Evolutionary conservation across 805 yeast species (phyloP).

Genomic region (Helenozyma baotianmanensis): DNA sequence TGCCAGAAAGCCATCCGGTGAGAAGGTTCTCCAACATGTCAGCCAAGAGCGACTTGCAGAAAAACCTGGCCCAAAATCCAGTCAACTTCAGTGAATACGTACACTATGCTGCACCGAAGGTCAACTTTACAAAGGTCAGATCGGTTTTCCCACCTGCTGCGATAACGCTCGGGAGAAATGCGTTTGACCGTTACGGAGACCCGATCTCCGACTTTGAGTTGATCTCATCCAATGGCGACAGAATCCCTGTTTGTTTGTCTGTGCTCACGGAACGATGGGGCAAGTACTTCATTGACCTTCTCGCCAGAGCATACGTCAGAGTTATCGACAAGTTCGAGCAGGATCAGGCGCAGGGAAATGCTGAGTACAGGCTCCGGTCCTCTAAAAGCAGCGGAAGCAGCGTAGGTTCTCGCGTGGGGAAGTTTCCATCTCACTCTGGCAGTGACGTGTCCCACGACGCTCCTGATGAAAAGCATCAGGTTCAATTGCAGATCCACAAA

Average conservation of each 20-base stretch:
- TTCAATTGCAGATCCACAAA: constrained; percentile 21
- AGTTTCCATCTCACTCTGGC: not conserved
- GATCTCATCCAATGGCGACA: constrained; percentile 63
- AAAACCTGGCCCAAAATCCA: constrained; percentile 11
- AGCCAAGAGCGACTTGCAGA: constrained; percentile 14
- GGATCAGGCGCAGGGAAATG: constrained; percentile 15
- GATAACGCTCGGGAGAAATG: constrained; percentile 70
- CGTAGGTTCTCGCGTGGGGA: constrained; percentile 2
- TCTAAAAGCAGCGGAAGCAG: constrained; percentile 11
- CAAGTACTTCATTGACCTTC: constrained; percentile 54
- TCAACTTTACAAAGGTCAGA: constrained; percentile 58
- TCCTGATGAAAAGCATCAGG: constrained; percentile 13
- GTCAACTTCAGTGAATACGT: constrained; percentile 65
- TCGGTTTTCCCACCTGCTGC: constrained; percentile 76
- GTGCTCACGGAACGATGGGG: constrained; percentile 77
- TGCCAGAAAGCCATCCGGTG: constrained; percentile 17
- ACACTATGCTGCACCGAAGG: constrained; percentile 69
- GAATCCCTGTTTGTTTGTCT: constrained; percentile 57
- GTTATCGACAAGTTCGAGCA: constrained; percentile 43
- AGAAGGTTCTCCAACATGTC: constrained; percentile 20
- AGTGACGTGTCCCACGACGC: constrained; percentile 5
- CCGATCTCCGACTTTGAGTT: constrained; percentile 68
- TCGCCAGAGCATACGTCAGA: constrained; percentile 61
- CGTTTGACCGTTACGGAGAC: constrained; percentile 62
- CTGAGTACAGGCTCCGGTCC: constrained; percentile 4